These are phyloP conservation scores for Zychaea mexicana DNA, from an alignment of 371 early-diverging fungal species.

Conservation along the genomic window DNA sequence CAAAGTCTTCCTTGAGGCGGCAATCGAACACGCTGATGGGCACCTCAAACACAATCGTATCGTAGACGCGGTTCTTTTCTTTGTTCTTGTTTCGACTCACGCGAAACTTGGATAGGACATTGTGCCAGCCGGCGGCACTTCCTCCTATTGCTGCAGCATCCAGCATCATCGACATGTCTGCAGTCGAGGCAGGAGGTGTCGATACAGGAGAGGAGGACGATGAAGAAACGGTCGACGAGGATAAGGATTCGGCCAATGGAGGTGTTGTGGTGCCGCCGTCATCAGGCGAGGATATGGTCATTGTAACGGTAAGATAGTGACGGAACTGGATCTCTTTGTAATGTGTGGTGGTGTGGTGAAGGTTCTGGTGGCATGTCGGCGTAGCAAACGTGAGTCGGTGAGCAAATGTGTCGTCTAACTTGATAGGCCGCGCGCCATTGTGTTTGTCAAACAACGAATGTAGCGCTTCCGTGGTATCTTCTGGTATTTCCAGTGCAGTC, in stretches of 20 bases:
- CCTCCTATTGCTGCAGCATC: neutral
- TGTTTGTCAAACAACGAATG: conserved; percentile 27
- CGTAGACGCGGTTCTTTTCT: conserved; percentile 17
- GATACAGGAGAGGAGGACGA: neutral
- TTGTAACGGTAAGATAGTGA: conserved; percentile 31
- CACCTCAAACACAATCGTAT: conserved; percentile 28
- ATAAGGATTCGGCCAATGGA: neutral
- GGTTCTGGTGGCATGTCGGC: conserved; percentile 40
- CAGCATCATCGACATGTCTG: conserved; percentile 1
- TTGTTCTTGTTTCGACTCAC: conserved; percentile 8
- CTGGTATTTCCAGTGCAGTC: neutral
- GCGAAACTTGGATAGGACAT: conserved; percentile 25
- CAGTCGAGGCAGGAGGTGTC: conserved; percentile 3
- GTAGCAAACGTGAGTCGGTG: conserved; percentile 41
- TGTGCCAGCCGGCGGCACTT: conserved; percentile 11
- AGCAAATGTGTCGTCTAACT: conserved; percentile 35
- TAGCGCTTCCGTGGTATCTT: conserved; percentile 22
- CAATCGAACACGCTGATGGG: conserved; percentile 44
- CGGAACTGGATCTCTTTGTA: conserved; percentile 35
- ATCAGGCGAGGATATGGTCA: conserved; percentile 34
- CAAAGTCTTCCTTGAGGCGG: conserved; percentile 50
- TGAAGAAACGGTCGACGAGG: conserved; percentile 16
- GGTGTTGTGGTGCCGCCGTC: conserved; percentile 15
- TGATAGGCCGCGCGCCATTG: conserved; percentile 12
- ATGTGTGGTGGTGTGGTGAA: conserved; percentile 39